A percentile compares a stretch with the other conserved stretches of the same genome.
Conservation (phyloP, 2,329 filamentous ascomycete species). For the Trichophyton schoenleinii region DNA sequence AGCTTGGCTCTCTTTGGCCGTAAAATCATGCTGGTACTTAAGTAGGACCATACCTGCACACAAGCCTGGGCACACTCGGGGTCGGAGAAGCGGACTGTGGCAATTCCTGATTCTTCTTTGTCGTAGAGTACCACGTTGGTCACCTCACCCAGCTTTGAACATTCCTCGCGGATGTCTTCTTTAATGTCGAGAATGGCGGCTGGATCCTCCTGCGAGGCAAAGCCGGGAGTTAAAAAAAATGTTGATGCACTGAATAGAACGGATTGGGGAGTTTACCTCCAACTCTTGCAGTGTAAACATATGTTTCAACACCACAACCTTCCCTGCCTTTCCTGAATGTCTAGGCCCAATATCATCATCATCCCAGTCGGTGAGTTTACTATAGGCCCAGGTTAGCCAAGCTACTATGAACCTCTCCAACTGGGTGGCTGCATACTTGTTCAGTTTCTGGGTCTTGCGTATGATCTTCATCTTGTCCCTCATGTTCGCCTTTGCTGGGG, state of each 20-base stretch:
- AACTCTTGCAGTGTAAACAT: conserved; percentile 86
- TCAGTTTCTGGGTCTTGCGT: conserved; percentile 78
- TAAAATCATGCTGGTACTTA: too few species aligned
- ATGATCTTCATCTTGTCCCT: conserved; percentile 82
- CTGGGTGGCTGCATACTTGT: conserved; percentile 35
- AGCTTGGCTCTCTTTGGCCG: too few species aligned
- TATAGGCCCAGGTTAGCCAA: conserved; percentile 23
- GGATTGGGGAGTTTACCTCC: conserved; percentile 34
- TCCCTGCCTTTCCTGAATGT: conserved; percentile 55
- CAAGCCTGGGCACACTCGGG: conserved; percentile 59
- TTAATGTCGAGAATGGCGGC: conserved; percentile 80
- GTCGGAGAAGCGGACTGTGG: conserved; percentile 69
- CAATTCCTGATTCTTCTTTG: conserved; percentile 68
- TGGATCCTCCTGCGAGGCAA: conserved; percentile 50
- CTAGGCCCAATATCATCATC: conserved; percentile 60
- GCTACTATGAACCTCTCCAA: background rate
- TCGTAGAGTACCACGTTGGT: conserved; percentile 90
- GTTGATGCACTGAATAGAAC: background rate
- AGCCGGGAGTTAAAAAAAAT: background rate
- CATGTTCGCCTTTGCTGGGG: conserved; percentile 38
- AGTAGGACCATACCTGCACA: conserved; percentile 36
- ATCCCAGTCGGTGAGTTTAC: conserved; percentile 88
- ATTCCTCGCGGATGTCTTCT: conserved; percentile 85
- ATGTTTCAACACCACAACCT: conserved; percentile 74
- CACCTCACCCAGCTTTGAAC: conserved; percentile 70